Percentiles rank a stretch among this genome's conserved stretches.
These are phyloP conservation scores for Colletotrichum neosansevieriae DNA, from an alignment of 2,329 filamentous ascomycete species.

Conservation along the genomic window DNA sequence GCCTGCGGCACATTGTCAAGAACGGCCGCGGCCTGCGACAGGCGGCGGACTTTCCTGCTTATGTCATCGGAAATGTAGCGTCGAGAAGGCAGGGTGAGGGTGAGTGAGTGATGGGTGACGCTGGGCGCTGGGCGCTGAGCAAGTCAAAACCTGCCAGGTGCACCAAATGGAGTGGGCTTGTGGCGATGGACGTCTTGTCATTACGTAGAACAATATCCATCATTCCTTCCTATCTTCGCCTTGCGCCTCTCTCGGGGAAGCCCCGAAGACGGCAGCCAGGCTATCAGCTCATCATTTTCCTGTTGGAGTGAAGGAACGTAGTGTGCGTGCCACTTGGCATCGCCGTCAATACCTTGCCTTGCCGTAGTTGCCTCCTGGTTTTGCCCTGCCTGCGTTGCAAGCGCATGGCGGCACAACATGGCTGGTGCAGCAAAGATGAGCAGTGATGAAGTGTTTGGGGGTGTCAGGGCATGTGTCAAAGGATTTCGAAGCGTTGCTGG, in stretches of 20 bases:
- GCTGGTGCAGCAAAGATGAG: conserved; percentile 11
- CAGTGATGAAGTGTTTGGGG: background rate
- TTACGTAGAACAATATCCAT: conserved; percentile 35
- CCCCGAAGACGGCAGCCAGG: background rate
- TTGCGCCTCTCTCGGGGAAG: conserved; percentile 16
- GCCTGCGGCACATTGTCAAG: conserved; percentile 19
- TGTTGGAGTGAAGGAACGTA: conserved; percentile 17
- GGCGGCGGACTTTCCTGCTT: background rate
- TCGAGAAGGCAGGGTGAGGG: conserved; percentile 16
- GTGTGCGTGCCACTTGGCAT: conserved; percentile 19
- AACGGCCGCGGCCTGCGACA: conserved; percentile 23
- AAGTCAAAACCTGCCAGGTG: conserved; percentile 10
- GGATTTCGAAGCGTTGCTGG: conserved; percentile 5
- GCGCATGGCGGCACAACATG: conserved; percentile 10
- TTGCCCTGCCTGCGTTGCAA: conserved; percentile 1
- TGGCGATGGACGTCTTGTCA: conserved; percentile 37
- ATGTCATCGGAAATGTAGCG: background rate
- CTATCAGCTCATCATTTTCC: conserved; percentile 31
- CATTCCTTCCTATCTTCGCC: conserved; percentile 10
- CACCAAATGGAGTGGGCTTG: conserved; percentile 31
- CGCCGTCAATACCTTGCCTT: background rate
- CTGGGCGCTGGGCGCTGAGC: background rate
- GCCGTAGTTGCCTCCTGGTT: background rate
- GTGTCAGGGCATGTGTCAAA: conserved; percentile 21
- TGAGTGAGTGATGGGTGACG: background rate